phyloP scores from a whole-genome alignment of 768 basidiomycete species.

The Lentinula sp. region DNA sequence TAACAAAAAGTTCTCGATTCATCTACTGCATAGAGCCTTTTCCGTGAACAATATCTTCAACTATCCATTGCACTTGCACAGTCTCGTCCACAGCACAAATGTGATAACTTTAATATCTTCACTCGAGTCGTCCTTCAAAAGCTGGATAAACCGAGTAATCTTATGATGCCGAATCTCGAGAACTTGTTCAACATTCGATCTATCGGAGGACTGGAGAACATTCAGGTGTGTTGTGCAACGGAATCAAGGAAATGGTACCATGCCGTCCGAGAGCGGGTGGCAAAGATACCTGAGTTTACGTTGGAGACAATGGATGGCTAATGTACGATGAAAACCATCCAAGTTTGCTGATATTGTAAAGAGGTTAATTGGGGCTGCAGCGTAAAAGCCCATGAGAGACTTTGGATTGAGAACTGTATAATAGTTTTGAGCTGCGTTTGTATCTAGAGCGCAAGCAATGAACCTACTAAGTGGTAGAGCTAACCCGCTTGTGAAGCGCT shows the following conservation, averaged over 20 bases:
- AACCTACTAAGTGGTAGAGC: too few relatives aligned
- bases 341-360: too few relatives aligned
- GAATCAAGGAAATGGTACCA: constrained; percentile 2
- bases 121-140: background rate
- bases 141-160: background rate
- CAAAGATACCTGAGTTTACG: background rate
- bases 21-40: background rate
- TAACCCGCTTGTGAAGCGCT: too few relatives aligned
- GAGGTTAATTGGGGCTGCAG: too few relatives aligned
- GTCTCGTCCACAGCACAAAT: background rate
- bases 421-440: too few relatives aligned
- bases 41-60: constrained; percentile 4
- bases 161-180: constrained; percentile 1
- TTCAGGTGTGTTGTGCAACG: background rate
- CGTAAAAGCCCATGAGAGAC: too few relatives aligned
- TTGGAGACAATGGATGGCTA: background rate
- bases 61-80: background rate
- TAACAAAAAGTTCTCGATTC: background rate
- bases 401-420: too few relatives aligned
- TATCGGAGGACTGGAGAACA: background rate
- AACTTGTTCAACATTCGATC: constrained; percentile 1
- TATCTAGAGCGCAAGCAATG: too few relatives aligned
- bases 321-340: too few relatives aligned
- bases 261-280: background rate
- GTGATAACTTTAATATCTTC: background rate